Percentiles rank a stretch among this genome's conserved stretches.
Conservation (phyloP, 352 stramenopile species). For the Pythium brachiatum region DNA sequence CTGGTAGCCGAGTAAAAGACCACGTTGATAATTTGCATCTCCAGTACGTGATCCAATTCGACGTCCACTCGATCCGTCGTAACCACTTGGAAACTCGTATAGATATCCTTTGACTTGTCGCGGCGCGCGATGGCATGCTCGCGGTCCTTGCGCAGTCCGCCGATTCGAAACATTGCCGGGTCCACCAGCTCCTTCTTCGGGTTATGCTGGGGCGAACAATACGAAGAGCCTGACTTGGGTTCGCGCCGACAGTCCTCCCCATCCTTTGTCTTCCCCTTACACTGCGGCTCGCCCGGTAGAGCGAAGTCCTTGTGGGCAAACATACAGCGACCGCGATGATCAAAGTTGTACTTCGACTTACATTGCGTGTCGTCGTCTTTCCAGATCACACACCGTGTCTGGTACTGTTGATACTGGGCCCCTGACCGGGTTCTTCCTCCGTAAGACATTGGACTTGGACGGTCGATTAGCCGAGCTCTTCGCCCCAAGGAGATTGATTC, state of each 20-base stretch:
- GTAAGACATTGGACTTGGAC: no score
- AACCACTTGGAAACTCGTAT: not conserved
- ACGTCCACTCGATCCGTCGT: not conserved
- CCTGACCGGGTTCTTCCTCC: no score
- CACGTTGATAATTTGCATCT: not conserved
- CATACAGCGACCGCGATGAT: not conserved
- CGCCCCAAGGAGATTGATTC: not conserved
- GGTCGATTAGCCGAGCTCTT: no score
- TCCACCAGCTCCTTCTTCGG: not conserved
- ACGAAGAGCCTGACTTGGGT: not conserved
- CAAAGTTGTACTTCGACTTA: not conserved
- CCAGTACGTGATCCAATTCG: not conserved
- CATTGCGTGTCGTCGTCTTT: not conserved
- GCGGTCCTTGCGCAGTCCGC: not conserved
- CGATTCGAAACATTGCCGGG: not conserved
- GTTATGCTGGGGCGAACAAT: not conserved
- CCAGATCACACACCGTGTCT: not conserved
- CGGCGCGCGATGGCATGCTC: not conserved
- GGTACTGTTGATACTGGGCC: not conserved
- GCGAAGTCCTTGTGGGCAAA: not conserved
- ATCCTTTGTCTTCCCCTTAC: not conserved
- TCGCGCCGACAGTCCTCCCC: not conserved
- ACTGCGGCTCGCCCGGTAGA: not conserved
- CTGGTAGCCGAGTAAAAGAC: not conserved
- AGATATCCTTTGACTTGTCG: not conserved